These are phyloP conservation scores for Mucuna pruriens DNA, from an alignment of 306 rosid species.

Conservation along the genomic window DNA sequence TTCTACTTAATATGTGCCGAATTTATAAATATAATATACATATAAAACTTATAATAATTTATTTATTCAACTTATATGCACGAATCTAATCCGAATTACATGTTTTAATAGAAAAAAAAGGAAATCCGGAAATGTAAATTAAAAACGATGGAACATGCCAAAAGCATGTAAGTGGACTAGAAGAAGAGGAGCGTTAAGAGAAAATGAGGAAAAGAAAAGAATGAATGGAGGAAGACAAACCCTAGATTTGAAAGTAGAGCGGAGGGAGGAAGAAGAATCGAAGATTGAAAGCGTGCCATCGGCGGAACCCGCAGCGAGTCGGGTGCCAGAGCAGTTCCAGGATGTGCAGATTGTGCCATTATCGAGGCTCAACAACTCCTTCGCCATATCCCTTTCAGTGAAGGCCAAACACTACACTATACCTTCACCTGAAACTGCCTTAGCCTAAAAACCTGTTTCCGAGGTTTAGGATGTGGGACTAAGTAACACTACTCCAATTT, in stretches of 20 bases:
- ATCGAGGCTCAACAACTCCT: constrained; percentile 66
- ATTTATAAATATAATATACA: no score
- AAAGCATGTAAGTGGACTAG: no score
- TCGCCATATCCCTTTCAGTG: constrained; percentile 54
- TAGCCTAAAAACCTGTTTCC: background rate
- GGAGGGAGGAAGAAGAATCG: constrained; percentile 75
- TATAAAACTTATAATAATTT: background rate
- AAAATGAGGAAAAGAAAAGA: background rate
- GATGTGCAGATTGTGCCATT: constrained; percentile 72
- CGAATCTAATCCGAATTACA: background rate
- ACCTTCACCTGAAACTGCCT: background rate
- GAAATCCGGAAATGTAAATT: background rate
- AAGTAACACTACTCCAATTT: background rate
- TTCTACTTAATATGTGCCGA: background rate
- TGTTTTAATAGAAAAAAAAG: background rate
- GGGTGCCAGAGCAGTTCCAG: constrained; percentile 68
- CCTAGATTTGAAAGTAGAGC: constrained; percentile 63
- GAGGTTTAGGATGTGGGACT: background rate
- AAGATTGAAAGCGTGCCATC: constrained; percentile 76
- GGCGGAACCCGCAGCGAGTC: constrained; percentile 74
- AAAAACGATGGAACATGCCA: no score
- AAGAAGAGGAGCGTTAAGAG: no score
- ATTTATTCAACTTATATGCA: background rate
- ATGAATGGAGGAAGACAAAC: constrained; percentile 37
- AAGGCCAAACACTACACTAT: background rate